These are phyloP conservation scores for Cucurbita moschata DNA, from an alignment of 306 rosid genomes.

Conservation along the genomic window DNA sequence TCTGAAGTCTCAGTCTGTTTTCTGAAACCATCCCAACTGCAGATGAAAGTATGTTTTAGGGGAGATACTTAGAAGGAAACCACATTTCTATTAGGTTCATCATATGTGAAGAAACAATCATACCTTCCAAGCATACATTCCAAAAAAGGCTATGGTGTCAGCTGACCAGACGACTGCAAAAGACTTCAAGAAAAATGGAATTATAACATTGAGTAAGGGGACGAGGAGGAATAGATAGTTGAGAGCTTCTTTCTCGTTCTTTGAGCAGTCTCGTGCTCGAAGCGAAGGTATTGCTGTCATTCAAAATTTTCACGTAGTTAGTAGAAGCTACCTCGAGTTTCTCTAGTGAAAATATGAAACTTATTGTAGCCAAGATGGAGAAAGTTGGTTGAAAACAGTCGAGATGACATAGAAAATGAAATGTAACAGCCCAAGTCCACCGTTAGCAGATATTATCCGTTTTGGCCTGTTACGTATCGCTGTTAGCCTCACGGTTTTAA, in stretches of 20 bases:
- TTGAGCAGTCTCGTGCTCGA: slow-evolving; percentile 93
- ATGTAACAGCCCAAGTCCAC: not conserved
- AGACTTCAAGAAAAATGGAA: slow-evolving; percentile 95
- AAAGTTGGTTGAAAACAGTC: not conserved
- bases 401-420: not conserved
- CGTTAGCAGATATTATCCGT: too few species aligned
- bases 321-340: not conserved
- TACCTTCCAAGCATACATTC: slow-evolving; percentile 98
- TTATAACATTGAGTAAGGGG: slow-evolving; percentile 64
- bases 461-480: too few species aligned
- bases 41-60: slow-evolving; percentile 10
- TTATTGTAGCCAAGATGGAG: not conserved
- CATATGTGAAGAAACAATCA: not conserved
- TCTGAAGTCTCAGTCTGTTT: slow-evolving; percentile 25
- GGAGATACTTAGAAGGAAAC: not conserved
- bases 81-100: not conserved
- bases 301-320: not conserved
- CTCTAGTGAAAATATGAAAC: not conserved
- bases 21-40: slow-evolving; percentile 76
- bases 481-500: too few species aligned
- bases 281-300: slow-evolving; percentile 84
- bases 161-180: slow-evolving; percentile 94
- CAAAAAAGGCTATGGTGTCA: slow-evolving; percentile 68
- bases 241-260: slow-evolving; percentile 94
- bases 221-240: slow-evolving; percentile 86